Evolutionary conservation across 345 rosid species (phyloP).

Genomic region (Limnanthes douglasii): DNA sequence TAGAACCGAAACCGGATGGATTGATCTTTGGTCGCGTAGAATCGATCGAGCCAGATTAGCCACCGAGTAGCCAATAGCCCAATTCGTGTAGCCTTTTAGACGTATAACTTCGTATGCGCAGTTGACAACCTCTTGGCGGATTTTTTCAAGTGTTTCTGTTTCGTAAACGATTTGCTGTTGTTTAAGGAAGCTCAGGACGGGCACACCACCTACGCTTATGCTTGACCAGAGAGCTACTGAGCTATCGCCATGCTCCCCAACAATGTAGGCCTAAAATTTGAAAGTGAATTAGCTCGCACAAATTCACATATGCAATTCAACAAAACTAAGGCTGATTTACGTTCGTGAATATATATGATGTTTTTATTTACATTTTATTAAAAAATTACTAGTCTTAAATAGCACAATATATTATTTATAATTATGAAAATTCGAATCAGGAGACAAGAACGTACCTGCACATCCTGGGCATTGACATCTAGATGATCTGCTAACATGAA

Average conservation of each 20-base stretch:
- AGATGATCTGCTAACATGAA: slow-evolving; percentile 84
- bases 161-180: slow-evolving; percentile 60
- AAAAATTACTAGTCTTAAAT: too few species aligned
- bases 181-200: slow-evolving; percentile 61
- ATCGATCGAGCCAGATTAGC: slow-evolving; percentile 62
- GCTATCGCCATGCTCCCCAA: slow-evolving; percentile 95
- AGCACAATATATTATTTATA: too few species aligned
- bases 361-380: too few species aligned
- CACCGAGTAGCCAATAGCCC: slow-evolving; percentile 96
- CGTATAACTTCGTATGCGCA: slow-evolving; percentile 76
- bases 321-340: too few species aligned
- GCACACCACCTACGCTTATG: slow-evolving; percentile 87
- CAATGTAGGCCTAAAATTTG: slow-evolving; percentile 50
- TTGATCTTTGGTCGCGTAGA: slow-evolving; percentile 73
- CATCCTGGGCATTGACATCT: slow-evolving; percentile 89
- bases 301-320: too few species aligned
- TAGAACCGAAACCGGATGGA: slow-evolving; percentile 83
- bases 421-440: too few species aligned
- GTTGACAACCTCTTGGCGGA: slow-evolving; percentile 48
- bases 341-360: too few species aligned
- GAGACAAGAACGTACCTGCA: slow-evolving; percentile 70
- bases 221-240: slow-evolving; percentile 96
- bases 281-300: too few species aligned
- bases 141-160: slow-evolving; percentile 58
- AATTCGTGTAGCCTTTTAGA: slow-evolving; percentile 91